Evolutionary conservation across 1,284 basidiomycete species (phyloP).

Genomic region (Bondarzewia mesenterica): DNA sequence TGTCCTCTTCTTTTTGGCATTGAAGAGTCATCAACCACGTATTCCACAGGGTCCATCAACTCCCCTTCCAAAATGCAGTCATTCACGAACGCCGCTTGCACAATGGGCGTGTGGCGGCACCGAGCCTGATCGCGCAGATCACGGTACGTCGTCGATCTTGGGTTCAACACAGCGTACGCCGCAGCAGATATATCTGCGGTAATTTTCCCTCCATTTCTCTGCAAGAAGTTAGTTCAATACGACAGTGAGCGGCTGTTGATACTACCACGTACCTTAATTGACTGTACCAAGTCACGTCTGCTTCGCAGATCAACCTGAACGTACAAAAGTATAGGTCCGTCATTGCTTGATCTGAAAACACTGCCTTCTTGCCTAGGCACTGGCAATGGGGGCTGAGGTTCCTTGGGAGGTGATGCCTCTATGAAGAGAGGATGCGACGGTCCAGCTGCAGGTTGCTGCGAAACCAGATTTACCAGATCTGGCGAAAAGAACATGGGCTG

Average conservation of each 20-base stretch:
- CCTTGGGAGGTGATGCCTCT: background rate
- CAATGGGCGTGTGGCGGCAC: conserved; percentile 28
- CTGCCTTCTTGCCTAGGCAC: background rate
- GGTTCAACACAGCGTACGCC: conserved; percentile 48
- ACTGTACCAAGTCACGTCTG: conserved; percentile 17
- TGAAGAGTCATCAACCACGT: conserved; percentile 16
- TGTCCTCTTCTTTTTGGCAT: conserved; percentile 16
- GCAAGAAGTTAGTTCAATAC: background rate
- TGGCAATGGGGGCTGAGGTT: background rate
- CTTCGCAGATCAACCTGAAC: conserved; percentile 21
- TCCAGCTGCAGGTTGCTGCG: background rate
- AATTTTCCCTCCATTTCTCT: conserved; percentile 60
- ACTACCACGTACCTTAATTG: conserved; percentile 41
- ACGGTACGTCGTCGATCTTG: conserved; percentile 39
- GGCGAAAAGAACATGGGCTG: background rate
- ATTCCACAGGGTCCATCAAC: conserved; percentile 38
- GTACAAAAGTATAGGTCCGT: conserved; percentile 14
- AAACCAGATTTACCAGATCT: background rate
- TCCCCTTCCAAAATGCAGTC: conserved; percentile 40
- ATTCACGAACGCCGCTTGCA: conserved; percentile 44
- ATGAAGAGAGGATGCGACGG: background rate
- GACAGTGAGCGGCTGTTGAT: background rate
- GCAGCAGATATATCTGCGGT: conserved; percentile 41
- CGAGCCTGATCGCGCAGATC: conserved; percentile 32
- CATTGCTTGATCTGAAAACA: conserved; percentile 13